Conservation (phyloP, 2,329 filamentous ascomycete genomes). For the Paecilomyces sp. region DNA sequence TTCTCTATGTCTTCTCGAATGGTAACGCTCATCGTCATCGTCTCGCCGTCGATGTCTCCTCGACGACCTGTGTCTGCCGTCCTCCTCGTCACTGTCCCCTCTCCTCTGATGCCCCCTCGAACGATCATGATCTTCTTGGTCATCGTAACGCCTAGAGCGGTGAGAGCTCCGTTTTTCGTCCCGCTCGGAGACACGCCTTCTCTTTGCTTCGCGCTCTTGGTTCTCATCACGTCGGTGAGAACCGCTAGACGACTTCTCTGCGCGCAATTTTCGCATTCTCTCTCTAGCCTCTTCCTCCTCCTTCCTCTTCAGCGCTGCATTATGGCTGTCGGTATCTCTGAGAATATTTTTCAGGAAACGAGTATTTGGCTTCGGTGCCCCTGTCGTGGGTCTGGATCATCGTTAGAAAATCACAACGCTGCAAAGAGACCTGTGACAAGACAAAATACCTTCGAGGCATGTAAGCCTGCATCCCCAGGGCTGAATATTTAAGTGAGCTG, state of each 20-base stretch:
- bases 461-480: constrained; percentile 66
- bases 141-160: constrained; percentile 13
- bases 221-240: constrained; percentile 31
- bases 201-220: constrained; percentile 13
- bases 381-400: constrained; percentile 50
- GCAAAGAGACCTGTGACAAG: constrained; percentile 5
- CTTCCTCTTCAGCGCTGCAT: constrained; percentile 75
- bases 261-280: constrained; percentile 55
- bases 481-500: constrained; percentile 65
- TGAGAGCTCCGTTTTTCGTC: constrained; percentile 18
- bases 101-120: constrained; percentile 16
- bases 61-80: constrained; percentile 9
- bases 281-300: constrained; percentile 73
- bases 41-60: constrained; percentile 8
- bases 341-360: constrained; percentile 84
- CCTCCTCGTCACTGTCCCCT: constrained; percentile 12
- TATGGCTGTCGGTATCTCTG: constrained; percentile 80
- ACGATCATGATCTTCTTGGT: constrained; percentile 14
- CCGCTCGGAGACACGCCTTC: constrained; percentile 14
- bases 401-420: constrained; percentile 3
- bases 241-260: constrained; percentile 25
- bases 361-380: constrained; percentile 81
- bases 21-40: constrained; percentile 5
- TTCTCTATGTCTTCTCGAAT: constrained; percentile 9
- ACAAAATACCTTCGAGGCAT: constrained; percentile 44